Evolutionary conservation across 768 basidiomycete species (phyloP), one percentile per base, ranked within the genome.

Genomic region (Porphyrellus cyaneotinctus): DNA sequence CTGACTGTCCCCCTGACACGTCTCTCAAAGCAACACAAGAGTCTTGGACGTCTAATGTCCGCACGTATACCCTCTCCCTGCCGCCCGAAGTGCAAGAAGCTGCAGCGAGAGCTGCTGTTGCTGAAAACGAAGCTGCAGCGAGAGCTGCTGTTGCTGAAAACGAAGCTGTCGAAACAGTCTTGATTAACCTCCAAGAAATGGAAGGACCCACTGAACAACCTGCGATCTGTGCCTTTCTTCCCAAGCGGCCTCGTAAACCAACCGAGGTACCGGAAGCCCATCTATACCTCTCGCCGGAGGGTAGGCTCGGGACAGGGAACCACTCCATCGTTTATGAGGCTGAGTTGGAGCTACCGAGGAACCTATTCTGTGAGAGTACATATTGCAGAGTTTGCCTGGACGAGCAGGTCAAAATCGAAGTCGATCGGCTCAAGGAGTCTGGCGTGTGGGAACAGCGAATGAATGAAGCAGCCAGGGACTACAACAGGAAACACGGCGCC

Each of bases 301-400:
- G 72, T 23, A 42, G 20, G n/a, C 55, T 74, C 6, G 83, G 81
- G 2, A 2, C 9, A 2, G 82, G 83, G 0, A 58, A 79, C 60
- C 83, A 84, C 56, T 83, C 83, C 0, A 46, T 62, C 31, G 77
- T 80, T 1, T 76, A 78, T 50, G 58, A 68, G 41, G 81, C 75
- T 7, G 76, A 80, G 43, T 74, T 76, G 63, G 78, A 79, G 35
- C 62, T 84, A 12, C 81, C 82, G 7, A 70, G 74, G 6, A 60
- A 68, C 20, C 22, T 74, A 15, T 64, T 79, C 6, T 62, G 74
- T 12, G 63, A 68, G 1, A 67, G 69, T 18, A 52, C 64, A 1
- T 54, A 77, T 14, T 80, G 79, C 64, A 46, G 58, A 1, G 14
- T 56, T 18, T 81, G 79, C 41, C 63, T 76, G 3, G 45, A 60